Evolutionary conservation across 73 alveolate species (phyloP), one percentile per base, ranked within the genome.

Genomic region (Stentor roeselii): DNA sequence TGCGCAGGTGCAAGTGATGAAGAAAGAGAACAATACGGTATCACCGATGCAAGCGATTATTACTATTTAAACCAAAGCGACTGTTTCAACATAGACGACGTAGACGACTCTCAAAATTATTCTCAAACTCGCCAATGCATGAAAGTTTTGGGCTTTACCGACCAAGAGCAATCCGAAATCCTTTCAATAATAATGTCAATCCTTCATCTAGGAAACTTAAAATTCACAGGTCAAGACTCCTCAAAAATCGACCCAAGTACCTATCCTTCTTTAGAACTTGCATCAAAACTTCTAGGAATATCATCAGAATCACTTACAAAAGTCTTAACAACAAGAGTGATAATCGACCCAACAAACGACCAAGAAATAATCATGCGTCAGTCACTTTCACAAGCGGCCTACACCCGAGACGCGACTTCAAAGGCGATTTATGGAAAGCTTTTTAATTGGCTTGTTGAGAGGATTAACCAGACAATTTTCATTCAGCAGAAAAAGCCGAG

Each of bases 191-290:
- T 96, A 1, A 90, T 90, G 2, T 97, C 93, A 30, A 87, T 96
- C 31, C 90, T 96, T 59, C 83, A 93, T 60, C 60, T 96, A 39
- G 99, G 99, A 3, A 95, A 96, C 78, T 75, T 96, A 15, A 85
- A 93, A 58, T 90, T 95, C 87, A 34, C 2, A 39, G 86, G 86
- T 82, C 15, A 86, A 93, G 82, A 67, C 11, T 15, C 11, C 32
- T 21, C 82, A 67, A 50, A 67, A 32, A 35, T 32, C 15, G 42
- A 67, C 11, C n/a, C n/a, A n/a, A n/a, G n/a, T n/a, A 67, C 11
- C 15, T 32, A 67, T 35, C 60, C n/a, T 1, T 15, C 31, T 67
- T 35, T 67, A 50, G 42, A 67, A 30, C n/a, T 32, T 30, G 31
- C 31, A 27, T 21, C 59, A 32, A 67, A 32, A 27, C 32, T 67